These are phyloP conservation scores for Trichoderma sp. DNA, from an alignment of 2,329 filamentous ascomycete genomes.

Conservation along the genomic window DNA sequence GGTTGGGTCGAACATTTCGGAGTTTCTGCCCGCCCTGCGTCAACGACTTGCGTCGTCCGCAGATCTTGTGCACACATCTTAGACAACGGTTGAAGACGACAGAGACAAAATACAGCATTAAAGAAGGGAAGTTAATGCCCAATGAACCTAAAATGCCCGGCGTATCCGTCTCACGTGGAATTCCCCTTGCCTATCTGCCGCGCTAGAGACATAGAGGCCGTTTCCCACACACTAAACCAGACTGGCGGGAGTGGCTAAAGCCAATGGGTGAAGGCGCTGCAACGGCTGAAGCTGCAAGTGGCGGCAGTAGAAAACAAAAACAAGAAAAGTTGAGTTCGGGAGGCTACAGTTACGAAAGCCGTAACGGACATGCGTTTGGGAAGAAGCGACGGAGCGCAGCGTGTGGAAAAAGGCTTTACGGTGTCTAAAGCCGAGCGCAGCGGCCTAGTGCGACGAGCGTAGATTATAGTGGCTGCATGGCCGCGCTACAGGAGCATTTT, in stretches of 20 bases:
- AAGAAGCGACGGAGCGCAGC: neutral
- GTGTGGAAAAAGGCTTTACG: neutral
- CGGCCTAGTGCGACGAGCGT: constrained; percentile 10
- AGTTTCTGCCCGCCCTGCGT: neutral
- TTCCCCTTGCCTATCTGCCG: constrained; percentile 12
- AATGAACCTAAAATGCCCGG: constrained; percentile 10
- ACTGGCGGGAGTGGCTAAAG: constrained; percentile 15
- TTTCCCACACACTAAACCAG: neutral
- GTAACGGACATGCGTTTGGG: no score
- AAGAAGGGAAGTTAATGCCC: neutral
- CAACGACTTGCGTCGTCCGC: neutral
- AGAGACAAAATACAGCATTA: neutral
- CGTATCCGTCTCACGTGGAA: constrained; percentile 18
- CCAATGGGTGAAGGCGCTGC: neutral
- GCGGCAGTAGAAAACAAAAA: neutral
- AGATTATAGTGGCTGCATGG: constrained; percentile 13
- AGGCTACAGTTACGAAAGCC: neutral
- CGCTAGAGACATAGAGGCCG: constrained; percentile 11
- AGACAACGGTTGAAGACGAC: neutral
- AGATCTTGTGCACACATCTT: neutral
- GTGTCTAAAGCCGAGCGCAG: neutral
- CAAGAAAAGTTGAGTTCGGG: neutral
- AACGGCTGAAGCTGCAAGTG: neutral
- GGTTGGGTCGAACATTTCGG: neutral
- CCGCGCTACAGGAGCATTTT: neutral